These are phyloP conservation scores for Arabidopsis arenosa DNA, from an alignment of 345 rosid genomes.

Conservation along the genomic window DNA sequence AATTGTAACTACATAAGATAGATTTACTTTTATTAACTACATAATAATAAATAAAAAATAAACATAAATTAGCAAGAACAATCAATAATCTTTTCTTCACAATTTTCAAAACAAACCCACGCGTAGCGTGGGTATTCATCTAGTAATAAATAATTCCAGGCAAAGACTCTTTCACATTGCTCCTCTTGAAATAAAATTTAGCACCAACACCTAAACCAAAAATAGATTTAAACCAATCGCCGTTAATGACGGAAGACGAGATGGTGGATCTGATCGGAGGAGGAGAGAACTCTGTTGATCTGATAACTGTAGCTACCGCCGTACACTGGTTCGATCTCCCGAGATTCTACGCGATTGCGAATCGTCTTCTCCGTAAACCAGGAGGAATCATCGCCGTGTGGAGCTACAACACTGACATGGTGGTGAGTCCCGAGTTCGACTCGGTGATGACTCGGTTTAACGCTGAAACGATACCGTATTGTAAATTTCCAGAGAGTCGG, in stretches of 20 bases:
- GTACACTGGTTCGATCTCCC: conserved; percentile 74
- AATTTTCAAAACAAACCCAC: too few relatives aligned
- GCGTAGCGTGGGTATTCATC: too few relatives aligned
- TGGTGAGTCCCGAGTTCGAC: conserved; percentile 59
- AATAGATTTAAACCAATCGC: conserved; percentile 17
- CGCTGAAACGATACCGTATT: conserved; percentile 56
- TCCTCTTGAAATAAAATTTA: background rate
- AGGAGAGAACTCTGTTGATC: conserved; percentile 41
- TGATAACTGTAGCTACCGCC: conserved; percentile 62
- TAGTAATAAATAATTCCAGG: conserved; percentile 25
- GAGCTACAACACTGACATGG: conserved; percentile 53
- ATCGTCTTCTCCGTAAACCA: conserved; percentile 59
- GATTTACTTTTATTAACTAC: too few relatives aligned
- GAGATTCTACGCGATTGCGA: conserved; percentile 57
- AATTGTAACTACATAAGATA: too few relatives aligned
- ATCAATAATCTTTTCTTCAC: too few relatives aligned
- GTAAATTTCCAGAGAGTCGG: conserved; percentile 40
- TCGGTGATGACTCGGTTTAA: conserved; percentile 48
- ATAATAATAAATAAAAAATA: too few relatives aligned
- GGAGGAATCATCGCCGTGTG: conserved; percentile 67
- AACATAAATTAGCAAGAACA: too few relatives aligned
- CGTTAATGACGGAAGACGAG: conserved; percentile 46
- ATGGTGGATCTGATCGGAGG: conserved; percentile 40
- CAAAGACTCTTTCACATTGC: background rate
- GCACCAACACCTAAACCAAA: background rate